Base-by-base conservation (phyloP, 1,284 basidiomycete species). In the Sanghuangporus sanghuang region DNA sequence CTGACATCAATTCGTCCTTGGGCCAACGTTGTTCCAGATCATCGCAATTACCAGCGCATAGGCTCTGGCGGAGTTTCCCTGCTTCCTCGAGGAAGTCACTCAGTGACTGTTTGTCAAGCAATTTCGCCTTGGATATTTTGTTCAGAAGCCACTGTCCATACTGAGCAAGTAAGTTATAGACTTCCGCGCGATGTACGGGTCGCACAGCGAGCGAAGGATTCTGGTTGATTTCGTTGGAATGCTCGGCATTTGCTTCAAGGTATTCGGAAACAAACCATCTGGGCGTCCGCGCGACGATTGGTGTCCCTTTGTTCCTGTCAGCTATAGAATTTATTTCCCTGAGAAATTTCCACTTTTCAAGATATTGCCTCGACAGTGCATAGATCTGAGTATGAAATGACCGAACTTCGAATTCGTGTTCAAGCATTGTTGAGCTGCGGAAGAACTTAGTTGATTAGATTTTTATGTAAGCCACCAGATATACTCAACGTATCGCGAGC, bases 231-330 rank as follows among this genome's bases (percentile, higher is more conserved):
- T 11, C 39, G 14, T 36, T 6, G 23, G n/a, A 50, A 21, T 42
- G 46, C 36, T 58, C 35, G 6, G 7, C 3, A 35, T 63, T 52
- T 7, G 14, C 27, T 9, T 54, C 36, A 16, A 64, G 39, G 48
- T 64, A 61, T 27, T 49, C 14, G n/a, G 38, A 39, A 14, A 64
- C 59, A 7, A 64, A 38, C 63, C 63, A 64, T 23, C 35, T 61
- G 12, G 63, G 63, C 21, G 63, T 61, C 14, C 63, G 58, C 14
- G 14, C 35, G 21, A 14, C n/a, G 8, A 59, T 27, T 12, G 63
- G 53, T 35, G 35, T 54, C 5, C 16, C 18, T 23, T 46, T 18
- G 16, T 46, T 39, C 23, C 39, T 23, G 0, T 27, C 46, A 8
- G 44, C 39, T 16, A 56, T 49, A 35, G 14, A n/a, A 7, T 18